Evolutionary conservation across 1,284 basidiomycete genomes (phyloP).

Genomic region (Tylopilus orsonianus): DNA sequence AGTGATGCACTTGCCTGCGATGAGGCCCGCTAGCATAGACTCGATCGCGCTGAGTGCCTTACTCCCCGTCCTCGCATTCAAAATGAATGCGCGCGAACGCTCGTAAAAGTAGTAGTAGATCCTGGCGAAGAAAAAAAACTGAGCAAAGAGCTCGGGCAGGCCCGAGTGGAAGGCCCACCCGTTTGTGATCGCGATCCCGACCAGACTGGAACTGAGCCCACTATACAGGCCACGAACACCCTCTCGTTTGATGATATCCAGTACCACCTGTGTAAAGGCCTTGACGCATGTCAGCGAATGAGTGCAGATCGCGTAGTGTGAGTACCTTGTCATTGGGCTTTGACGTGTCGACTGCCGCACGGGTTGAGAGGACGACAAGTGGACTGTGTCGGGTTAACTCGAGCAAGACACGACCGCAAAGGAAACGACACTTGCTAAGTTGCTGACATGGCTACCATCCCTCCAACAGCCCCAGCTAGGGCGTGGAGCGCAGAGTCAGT

Average conservation of each 20-base stretch:
- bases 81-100: constrained; percentile 55
- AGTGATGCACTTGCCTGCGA: constrained; percentile 57
- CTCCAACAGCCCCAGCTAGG: constrained; percentile 86
- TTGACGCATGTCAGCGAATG: constrained; percentile 39
- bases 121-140: constrained; percentile 35
- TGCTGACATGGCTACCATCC: constrained; percentile 84
- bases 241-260: constrained; percentile 82
- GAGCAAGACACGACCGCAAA: not conserved
- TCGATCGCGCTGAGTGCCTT: constrained; percentile 81
- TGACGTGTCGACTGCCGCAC: constrained; percentile 83
- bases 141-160: not conserved
- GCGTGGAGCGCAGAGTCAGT: constrained; percentile 90
- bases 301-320: not conserved
- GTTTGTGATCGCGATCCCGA: constrained; percentile 94
- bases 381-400: constrained; percentile 58
- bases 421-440: constrained; percentile 63
- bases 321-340: constrained; percentile 72
- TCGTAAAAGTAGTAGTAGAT: constrained; percentile 88
- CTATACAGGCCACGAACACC: constrained; percentile 86
- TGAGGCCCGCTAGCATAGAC: constrained; percentile 86
- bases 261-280: constrained; percentile 51
- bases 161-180: constrained; percentile 49
- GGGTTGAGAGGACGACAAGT: constrained; percentile 88
- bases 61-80: constrained; percentile 56
- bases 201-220: constrained; percentile 82